Base-by-base conservation (phyloP, 495 filamentous ascomycete genomes). In the Penicillium manginii region DNA sequence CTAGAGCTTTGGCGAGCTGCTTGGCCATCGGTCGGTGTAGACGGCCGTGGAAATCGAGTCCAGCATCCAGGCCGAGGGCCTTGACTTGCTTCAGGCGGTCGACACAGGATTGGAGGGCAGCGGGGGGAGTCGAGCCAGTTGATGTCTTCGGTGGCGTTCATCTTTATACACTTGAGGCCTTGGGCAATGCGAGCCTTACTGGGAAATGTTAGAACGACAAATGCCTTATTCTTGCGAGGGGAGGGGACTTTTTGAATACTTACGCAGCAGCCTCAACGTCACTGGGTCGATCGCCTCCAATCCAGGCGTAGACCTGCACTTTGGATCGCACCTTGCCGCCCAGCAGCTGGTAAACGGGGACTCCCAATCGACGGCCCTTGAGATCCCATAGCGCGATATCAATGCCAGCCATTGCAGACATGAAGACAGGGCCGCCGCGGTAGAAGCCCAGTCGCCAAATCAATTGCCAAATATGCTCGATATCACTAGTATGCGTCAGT, bases 341-440 rank as follows among this genome's bases (percentile, higher is more conserved):
- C 3, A 93, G 75, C 12, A 93, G 75, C 61, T 91, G 84, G 62
- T 89, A 86, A 23, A 93, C 80, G 1, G 90, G 90, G 2, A 92
- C 86, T 11, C 82, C 81, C 18, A 93, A 72, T 58, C 64, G 71
- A 2, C 76, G 71, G 3, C 78, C 77, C 64, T 93, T 92, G 43
- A 92, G 65, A 77, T 93, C 90, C 90, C 90, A 92, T 4, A 93
- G 75, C 0, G 90, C 90, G 66, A 93, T 92, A 63, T 92, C 90
- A 60, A 93, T 86, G 2, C 90, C 90, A 1, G 88, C 80, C 26
- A 93, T 75, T 7, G 90, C 90, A 52, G 85, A 89, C 88, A 92
- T 91, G 62, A 93, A 87, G 19, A 93, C 90, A 0, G 90, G 88
- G 1, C 90, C 90, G n/a, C 90, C 90, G 23, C 90, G 83, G 72